Base-by-base conservation (phyloP, 768 basidiomycete species). In the Termitomyces bulborhizus region DNA sequence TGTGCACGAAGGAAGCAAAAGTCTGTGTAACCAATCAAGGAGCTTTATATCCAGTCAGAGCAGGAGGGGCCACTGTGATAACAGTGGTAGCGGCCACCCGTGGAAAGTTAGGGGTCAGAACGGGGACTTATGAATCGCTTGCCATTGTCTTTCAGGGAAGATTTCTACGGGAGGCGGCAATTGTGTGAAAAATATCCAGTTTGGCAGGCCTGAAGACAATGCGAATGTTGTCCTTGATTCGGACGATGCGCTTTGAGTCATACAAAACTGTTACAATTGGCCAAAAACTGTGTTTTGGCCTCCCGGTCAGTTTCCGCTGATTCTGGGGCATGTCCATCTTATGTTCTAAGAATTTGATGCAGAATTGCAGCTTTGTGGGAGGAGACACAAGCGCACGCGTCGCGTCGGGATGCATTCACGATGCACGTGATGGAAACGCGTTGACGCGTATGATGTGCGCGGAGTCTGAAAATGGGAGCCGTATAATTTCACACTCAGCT, bases 361-460 rank as follows among this genome's bases (percentile, higher is more conserved):
- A 12, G 16, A 54, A 46, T 18, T 43, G 27, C 12, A 51, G 51
- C 24, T 39, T 13, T 37, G 36, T 37, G 5, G 15, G 11, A 37
- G 15, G 36, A 37, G 15, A 15, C 21, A 21, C 21, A 21, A 2
- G 21, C 21, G 31, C 8, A 13, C 34, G 34, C 31, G 34, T 21
- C 41, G 40, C 49, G 40, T 51, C 21, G 53, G 27, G 49, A 61
- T 56, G 57, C 58, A 52, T 40, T 21, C 60, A 55, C 62, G 60
- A 1, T 46, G 46, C 73, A 74, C 71, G 72, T 74, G 73, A 67
- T n/a, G 0, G 45, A 31, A 43, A 61, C 66, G 67, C 68, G 67
- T 71, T 71, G 60, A 71, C 69, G 69, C 66, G 67, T 69, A 66
- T 69, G 68, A 70, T 73, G 66, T 50, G 53, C 63, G 53, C 74